Evolutionary conservation across 176 grass and related monocot genomes (phyloP), one percentile per base, ranked within the genome.

Genomic region (Pontederia crassipes): DNA sequence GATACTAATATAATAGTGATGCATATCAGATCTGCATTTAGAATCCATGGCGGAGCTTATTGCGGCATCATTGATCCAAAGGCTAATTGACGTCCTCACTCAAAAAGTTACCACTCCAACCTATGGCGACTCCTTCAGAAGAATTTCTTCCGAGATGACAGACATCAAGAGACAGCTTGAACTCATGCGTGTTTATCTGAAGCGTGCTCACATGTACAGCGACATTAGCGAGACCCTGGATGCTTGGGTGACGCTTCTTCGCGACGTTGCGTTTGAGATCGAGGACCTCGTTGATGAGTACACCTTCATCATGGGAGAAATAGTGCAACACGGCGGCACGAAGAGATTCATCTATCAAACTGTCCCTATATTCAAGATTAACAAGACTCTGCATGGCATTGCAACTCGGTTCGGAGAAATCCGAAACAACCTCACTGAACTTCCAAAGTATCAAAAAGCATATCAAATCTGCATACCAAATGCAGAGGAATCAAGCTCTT

Each of bases 271-370:
- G 12, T 73, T 18, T 29, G 77, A 80, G 8, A 74, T 74, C 12
- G 77, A 80, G 45, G 77, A 80, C 40, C 58, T 80, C 28, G 62
- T 80, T 10, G 77, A 80, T 5, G 64, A 74, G 64, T 68, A 52
- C 45, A 40, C 15, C 28, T 18, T 80, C 48, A 35, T 55, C 27
- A 47, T 68, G 52, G 50, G 50, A 49, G 52, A 62, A 32, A n/a
- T 16, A n/a, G n/a, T 62, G 56, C 55, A 48, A 50, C n/a, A 28
- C 49, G 28, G 11, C 49, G 15, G 54, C 24, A 6, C 57, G 45
- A 5, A 13, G 59, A 17, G 24, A 35, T 60, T 57, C 60, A 15
- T 68, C 28, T 13, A 57, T 54, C 58, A 26, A 59, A 40, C 45
- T 59, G 15, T 60, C 59, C 61, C 20, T 28, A 3, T 50, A 48